A percentile compares a stretch with the other conserved stretches of the same genome.
phyloP scores from a whole-genome alignment of 1,139 yeast species.

The Sugiyamaella japonica region DNA sequence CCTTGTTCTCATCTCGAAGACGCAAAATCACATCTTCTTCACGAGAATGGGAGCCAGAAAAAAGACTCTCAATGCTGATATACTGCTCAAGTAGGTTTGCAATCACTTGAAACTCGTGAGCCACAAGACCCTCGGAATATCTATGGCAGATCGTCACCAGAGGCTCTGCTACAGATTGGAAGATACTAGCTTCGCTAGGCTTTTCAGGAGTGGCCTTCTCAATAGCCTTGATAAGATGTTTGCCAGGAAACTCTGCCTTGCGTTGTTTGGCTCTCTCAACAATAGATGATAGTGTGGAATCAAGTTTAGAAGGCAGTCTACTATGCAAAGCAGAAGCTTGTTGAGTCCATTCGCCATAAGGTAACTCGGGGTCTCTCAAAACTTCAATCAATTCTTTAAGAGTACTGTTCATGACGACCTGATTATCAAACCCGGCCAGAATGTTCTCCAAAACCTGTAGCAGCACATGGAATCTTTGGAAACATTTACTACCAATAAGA shows the following conservation, averaged over 20 bases:
- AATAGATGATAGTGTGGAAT: slow-evolving; percentile 60
- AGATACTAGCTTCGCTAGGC: slow-evolving; percentile 44
- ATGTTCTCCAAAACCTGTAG: slow-evolving; percentile 69
- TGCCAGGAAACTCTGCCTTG: slow-evolving; percentile 89
- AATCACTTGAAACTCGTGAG: slow-evolving; percentile 79
- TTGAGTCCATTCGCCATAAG: slow-evolving; percentile 88
- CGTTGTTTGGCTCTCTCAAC: slow-evolving; percentile 61
- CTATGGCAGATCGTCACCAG: slow-evolving; percentile 66
- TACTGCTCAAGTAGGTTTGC: slow-evolving; percentile 69
- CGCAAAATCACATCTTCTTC: slow-evolving; percentile 79
- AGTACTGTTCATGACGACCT: slow-evolving; percentile 85
- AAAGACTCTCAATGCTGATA: slow-evolving; percentile 72
- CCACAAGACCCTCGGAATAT: slow-evolving; percentile 72
- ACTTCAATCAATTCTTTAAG: slow-evolving; percentile 69
- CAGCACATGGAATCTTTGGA: slow-evolving; percentile 65
- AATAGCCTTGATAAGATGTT: slow-evolving; percentile 65
- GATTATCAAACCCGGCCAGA: slow-evolving; percentile 89
- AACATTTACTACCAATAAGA: slow-evolving; percentile 80
- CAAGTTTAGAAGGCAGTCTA: slow-evolving; percentile 77
- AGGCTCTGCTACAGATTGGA: slow-evolving; percentile 67
- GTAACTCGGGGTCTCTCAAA: slow-evolving; percentile 76
- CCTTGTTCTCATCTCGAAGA: slow-evolving; percentile 83
- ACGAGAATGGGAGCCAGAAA: slow-evolving; percentile 70
- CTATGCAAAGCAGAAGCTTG: slow-evolving; percentile 90
- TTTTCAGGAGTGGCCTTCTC: slow-evolving; percentile 57